Evolutionary conservation across 2,329 filamentous ascomycete species (phyloP).

Genomic region (Leptographium lundbergii): DNA sequence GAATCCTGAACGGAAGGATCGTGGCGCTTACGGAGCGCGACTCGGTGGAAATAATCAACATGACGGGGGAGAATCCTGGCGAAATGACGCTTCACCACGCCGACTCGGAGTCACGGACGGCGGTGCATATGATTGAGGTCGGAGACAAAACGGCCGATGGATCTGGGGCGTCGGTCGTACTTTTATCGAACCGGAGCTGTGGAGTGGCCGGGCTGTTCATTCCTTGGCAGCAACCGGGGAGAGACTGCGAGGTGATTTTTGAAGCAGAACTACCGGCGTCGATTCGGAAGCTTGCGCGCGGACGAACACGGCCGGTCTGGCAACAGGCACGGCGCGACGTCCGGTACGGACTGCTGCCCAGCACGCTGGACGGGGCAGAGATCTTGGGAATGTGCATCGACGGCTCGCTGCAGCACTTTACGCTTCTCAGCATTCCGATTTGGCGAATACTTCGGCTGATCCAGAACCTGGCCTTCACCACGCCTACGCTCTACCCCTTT

Average conservation of each 20-base stretch:
- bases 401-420: conserved; percentile 58
- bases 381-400: conserved; percentile 55
- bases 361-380: conserved; percentile 32
- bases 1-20: conserved; percentile 32
- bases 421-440: conserved; percentile 46
- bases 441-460: conserved; percentile 62
- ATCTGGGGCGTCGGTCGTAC: conserved; percentile 25
- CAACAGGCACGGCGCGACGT: conserved; percentile 19
- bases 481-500: conserved; percentile 36
- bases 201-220: conserved; percentile 38
- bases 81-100: conserved; percentile 29
- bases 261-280: conserved; percentile 43
- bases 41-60: conserved; percentile 39
- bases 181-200: conserved; percentile 35
- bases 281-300: conserved; percentile 42
- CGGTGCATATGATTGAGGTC: conserved; percentile 33
- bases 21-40: conserved; percentile 39
- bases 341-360: conserved; percentile 30
- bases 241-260: conserved; percentile 36
- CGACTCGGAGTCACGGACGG: conserved; percentile 30
- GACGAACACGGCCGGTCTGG: conserved; percentile 41
- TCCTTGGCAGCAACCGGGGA: conserved; percentile 27
- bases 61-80: conserved; percentile 28
- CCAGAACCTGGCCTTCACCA: conserved; percentile 50
- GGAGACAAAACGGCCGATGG: conserved; percentile 15